Evolutionary conservation across 352 stramenopile species (phyloP), one percentile per base, ranked within the genome.

Genomic region (Phytophthora agathidicida): DNA sequence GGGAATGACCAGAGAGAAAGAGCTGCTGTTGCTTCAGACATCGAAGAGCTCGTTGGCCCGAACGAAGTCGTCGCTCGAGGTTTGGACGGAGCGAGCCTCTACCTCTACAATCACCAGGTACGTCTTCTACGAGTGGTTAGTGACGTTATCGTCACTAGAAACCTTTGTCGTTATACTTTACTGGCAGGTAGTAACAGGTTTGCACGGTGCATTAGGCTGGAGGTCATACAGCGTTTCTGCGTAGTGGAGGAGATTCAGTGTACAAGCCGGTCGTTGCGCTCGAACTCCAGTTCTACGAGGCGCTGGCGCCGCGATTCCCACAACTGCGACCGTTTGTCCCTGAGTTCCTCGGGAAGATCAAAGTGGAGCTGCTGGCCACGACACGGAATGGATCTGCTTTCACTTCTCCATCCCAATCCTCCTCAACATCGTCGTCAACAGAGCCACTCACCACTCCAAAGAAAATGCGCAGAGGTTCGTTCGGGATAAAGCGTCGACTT

Each of bases 101-200:
- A 89, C 39, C 74, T 93, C 3, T 93, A 88, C 71, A 89, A 75
- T 56, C 83, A 91, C 57, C 83, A 93, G 68, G 76, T 86, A 11
- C n/a, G 39, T 38, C 22, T 11, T n/a, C n/a, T n/a, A n/a, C n/a
- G n/a, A n/a, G n/a, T n/a, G n/a, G n/a, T n/a, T n/a, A n/a, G n/a
- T n/a, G n/a, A n/a, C n/a, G n/a, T n/a, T n/a, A n/a, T n/a, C n/a
- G n/a, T n/a, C n/a, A n/a, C n/a, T 26, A 19, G 9, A 17, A 11
- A 37, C 17, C 42, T 19, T 28, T 19, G 13, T 26, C 13, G n/a
- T 38, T 27, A 9, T 35, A 28, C 36, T 52, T 53, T 35, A 28
- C 36, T 52, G 46, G 23, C 31, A 44, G 46, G 1, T 5, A 47
- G 1, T 65, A 42, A 52, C 43, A 48, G 7, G 13, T 26, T 17